A percentile compares a stretch with the other conserved stretches of the same genome.
Conservation (phyloP, 208 protist genomes). For the Crithidia brevicula region DNA sequence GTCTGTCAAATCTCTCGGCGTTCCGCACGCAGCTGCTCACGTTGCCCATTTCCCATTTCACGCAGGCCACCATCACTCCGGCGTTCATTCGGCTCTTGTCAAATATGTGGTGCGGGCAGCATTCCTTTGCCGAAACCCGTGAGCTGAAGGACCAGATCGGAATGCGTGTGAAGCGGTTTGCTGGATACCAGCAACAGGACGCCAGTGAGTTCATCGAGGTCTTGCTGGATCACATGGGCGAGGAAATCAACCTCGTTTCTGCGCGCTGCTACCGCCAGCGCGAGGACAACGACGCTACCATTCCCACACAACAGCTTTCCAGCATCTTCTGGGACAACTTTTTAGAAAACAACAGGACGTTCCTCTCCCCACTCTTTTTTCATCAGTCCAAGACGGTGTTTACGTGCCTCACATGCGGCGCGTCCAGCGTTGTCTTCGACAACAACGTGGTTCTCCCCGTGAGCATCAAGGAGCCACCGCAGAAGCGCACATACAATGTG, state of each 20-base stretch:
- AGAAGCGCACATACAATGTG: slow-evolving; percentile 40
- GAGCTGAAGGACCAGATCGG: slow-evolving; percentile 71
- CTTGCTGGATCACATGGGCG: slow-evolving; percentile 88
- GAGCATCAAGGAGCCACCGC: slow-evolving; percentile 47
- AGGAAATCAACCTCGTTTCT: slow-evolving; percentile 89
- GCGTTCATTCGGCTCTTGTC: slow-evolving; percentile 55
- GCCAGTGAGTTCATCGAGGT: slow-evolving; percentile 90
- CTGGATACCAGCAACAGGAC: slow-evolving; percentile 86
- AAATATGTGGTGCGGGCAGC: slow-evolving; percentile 65
- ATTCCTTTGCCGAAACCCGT: slow-evolving; percentile 46
- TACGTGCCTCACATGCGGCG: slow-evolving; percentile 65
- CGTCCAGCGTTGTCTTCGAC: slow-evolving; percentile 75
- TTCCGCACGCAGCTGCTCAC: slow-evolving; percentile 79
- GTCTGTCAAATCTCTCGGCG: slow-evolving; percentile 73
- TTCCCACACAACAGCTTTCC: slow-evolving; percentile 74
- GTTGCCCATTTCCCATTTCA: slow-evolving; percentile 63
- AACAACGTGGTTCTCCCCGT: slow-evolving; percentile 76
- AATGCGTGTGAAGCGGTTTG: slow-evolving; percentile 55
- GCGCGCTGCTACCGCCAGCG: slow-evolving; percentile 87
- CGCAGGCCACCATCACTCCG: slow-evolving; percentile 46
- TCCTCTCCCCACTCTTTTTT: slow-evolving; percentile 80
- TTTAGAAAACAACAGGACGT: slow-evolving; percentile 76
- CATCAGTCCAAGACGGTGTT: slow-evolving; percentile 80
- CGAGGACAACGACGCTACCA: slow-evolving; percentile 63
- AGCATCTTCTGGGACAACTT: slow-evolving; percentile 90